These are phyloP conservation scores for Chalciporus piperatus DNA, from an alignment of 768 basidiomycete species.

Conservation along the genomic window DNA sequence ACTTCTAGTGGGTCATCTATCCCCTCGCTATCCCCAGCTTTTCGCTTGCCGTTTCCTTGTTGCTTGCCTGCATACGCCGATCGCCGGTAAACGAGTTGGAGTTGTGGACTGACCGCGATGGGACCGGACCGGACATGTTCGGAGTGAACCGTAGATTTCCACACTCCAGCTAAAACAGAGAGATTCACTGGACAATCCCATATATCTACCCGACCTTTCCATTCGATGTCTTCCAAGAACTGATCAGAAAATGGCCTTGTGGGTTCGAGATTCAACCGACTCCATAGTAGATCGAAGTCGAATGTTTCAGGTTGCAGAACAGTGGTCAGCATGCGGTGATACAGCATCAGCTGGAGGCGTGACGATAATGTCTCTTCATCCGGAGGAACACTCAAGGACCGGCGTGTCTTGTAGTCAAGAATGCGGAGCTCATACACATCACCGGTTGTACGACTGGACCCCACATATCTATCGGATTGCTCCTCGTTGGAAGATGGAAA, in stretches of 20 bases:
- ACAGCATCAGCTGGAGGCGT: constrained; percentile 75
- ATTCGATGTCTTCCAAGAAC: constrained; percentile 40
- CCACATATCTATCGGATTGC: neutral
- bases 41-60: constrained; percentile 1
- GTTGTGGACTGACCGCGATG: constrained; percentile 30
- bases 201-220: constrained; percentile 21
- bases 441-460: neutral
- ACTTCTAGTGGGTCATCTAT: constrained; percentile 13
- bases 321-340: constrained; percentile 59
- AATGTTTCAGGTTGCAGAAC: constrained; percentile 45
- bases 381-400: constrained; percentile 45
- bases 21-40: constrained; percentile 1
- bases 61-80: constrained; percentile 4
- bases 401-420: constrained; percentile 72
- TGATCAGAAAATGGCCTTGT: constrained; percentile 42
- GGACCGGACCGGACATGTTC: constrained; percentile 21
- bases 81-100: constrained; percentile 43
- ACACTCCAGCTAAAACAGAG: constrained; percentile 31
- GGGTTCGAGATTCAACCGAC: constrained; percentile 42
- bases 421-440: constrained; percentile 39
- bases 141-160: constrained; percentile 25
- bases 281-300: constrained; percentile 56
- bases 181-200: constrained; percentile 26
- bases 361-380: constrained; percentile 57
- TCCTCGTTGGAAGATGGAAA: constrained; percentile 8